Evolutionary conservation across 352 stramenopile species (phyloP).

Genomic region (Globisporangium takayamanum): DNA sequence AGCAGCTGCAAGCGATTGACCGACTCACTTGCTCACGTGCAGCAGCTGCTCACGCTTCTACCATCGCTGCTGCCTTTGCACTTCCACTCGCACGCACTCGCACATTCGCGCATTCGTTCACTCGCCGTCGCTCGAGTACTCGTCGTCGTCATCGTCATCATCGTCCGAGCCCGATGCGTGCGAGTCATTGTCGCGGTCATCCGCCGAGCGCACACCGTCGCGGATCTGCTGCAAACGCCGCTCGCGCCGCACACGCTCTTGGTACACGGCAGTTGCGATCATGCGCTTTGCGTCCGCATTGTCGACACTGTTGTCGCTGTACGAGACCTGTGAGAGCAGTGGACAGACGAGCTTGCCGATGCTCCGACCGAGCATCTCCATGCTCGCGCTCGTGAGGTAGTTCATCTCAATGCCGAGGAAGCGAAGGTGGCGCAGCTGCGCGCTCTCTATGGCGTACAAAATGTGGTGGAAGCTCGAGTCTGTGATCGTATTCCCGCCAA

Average conservation of each 20-base stretch:
- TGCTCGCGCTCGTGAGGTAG: slow-evolving; percentile 73
- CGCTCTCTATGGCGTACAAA: slow-evolving; percentile 76
- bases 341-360: slow-evolving; percentile 79
- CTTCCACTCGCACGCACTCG: background rate
- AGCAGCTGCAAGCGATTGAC: background rate
- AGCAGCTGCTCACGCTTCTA: background rate
- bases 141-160: slow-evolving; percentile 17
- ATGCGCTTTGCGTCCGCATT: slow-evolving; percentile 68
- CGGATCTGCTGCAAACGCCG: slow-evolving; percentile 46
- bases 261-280: slow-evolving; percentile 69
- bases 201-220: slow-evolving; percentile 18
- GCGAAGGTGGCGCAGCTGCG: slow-evolving; percentile 44
- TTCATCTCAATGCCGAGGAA: slow-evolving; percentile 86
- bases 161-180: slow-evolving; percentile 19
- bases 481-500: slow-evolving; percentile 78
- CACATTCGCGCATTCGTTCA: background rate
- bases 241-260: slow-evolving; percentile 60
- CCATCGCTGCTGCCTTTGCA: too few relatives aligned
- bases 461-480: slow-evolving; percentile 83
- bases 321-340: slow-evolving; percentile 80
- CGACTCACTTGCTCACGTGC: background rate
- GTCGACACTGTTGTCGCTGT: slow-evolving; percentile 79
- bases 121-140: slow-evolving; percentile 33
- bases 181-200: slow-evolving; percentile 27
- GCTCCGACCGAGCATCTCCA: slow-evolving; percentile 81